Evolutionary conservation across 2,329 filamentous ascomycete species (phyloP).

Genomic region (Xylaria sp.): DNA sequence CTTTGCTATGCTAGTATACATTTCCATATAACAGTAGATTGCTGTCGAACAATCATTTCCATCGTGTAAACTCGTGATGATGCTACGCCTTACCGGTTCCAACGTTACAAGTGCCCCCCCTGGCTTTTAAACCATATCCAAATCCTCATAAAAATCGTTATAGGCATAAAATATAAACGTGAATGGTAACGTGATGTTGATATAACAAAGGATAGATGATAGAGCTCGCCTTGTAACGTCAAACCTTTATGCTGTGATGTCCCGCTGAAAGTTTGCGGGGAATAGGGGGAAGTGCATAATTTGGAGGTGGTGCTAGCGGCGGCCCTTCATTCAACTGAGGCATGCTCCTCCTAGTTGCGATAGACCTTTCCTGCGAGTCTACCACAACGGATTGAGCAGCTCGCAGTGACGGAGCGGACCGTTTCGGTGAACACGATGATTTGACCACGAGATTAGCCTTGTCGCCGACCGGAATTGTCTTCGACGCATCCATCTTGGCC

Average conservation of each 20-base stretch:
- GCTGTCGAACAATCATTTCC: constrained; percentile 8
- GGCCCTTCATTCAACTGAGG: constrained; percentile 62
- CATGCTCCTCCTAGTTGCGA: constrained; percentile 59
- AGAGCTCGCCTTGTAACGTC: constrained; percentile 14
- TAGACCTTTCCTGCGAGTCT: constrained; percentile 33
- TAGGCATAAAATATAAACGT: constrained; percentile 38
- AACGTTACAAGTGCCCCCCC: background rate
- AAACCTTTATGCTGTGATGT: constrained; percentile 30
- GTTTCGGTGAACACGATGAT: constrained; percentile 40
- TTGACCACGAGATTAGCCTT: constrained; percentile 32
- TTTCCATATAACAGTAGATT: background rate
- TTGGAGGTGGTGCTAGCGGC: constrained; percentile 65
- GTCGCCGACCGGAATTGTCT: constrained; percentile 25
- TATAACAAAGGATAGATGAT: constrained; percentile 9
- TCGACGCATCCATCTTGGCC: constrained; percentile 30
- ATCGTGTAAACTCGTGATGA: constrained; percentile 24
- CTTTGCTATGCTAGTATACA: constrained; percentile 16
- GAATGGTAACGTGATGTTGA: constrained; percentile 31
- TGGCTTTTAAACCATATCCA: constrained; percentile 11
- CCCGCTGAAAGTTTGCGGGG: constrained; percentile 49
- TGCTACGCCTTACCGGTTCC: background rate
- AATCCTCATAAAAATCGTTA: constrained; percentile 40
- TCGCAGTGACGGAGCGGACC: constrained; percentile 41
- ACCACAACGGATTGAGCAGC: constrained; percentile 26
- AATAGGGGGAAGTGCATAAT: constrained; percentile 64